Evolutionary conservation across 139 green algal genomes (phyloP).

Genomic region (Dunaliella primolecta): DNA sequence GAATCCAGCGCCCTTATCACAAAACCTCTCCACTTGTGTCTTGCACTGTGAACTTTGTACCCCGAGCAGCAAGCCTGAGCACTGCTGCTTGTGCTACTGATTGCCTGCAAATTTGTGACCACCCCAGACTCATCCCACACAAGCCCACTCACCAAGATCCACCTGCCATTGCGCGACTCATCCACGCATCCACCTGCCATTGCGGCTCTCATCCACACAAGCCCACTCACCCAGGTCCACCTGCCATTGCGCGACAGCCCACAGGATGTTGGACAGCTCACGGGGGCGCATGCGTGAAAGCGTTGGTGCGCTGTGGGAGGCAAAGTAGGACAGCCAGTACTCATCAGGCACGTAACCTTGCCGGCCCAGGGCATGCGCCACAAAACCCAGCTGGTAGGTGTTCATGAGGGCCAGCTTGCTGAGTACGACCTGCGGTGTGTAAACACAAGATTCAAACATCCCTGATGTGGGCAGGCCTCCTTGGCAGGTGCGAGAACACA

Average conservation of each 20-base stretch:
- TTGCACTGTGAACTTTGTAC: too few species aligned
- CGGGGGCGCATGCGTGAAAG: not conserved
- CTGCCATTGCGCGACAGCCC: not conserved
- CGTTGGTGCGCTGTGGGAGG: not conserved
- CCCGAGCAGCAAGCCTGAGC: too few species aligned
- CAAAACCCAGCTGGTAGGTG: not conserved
- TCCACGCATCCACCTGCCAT: too few species aligned
- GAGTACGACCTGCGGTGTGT: not conserved
- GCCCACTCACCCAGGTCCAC: not conserved
- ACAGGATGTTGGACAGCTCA: not conserved
- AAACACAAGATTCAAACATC: too few species aligned
- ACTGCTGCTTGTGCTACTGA: too few species aligned
- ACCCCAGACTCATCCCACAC: too few species aligned
- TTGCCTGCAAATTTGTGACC: too few species aligned
- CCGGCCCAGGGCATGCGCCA: not conserved
- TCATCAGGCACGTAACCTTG: not conserved
- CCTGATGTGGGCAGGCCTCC: too few species aligned
- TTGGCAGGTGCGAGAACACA: too few species aligned
- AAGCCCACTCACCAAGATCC: not conserved
- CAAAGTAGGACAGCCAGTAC: not conserved
- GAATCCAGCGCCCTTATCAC: too few species aligned
- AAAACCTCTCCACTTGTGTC: too few species aligned
- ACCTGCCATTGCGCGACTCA: not conserved
- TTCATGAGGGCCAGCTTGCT: slow-evolving; percentile 5
- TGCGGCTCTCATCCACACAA: too few species aligned